Evolutionary conservation across 1,139 yeast genomes (phyloP).

Genomic region (Candida albicans): DNA sequence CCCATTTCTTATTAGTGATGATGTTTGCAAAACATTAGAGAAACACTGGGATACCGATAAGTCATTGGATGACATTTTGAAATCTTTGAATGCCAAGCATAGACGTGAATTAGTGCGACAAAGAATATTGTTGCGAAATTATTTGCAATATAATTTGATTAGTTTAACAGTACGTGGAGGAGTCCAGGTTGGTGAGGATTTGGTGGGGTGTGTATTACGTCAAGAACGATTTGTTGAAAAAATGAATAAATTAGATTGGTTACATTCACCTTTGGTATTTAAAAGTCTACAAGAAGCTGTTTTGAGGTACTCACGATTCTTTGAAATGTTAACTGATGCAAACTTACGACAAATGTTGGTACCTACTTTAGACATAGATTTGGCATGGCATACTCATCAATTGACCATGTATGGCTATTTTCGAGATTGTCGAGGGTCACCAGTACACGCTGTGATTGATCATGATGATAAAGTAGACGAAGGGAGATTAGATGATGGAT

Average conservation of each 20-base stretch:
- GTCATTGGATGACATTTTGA: not conserved
- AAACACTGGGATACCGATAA: constrained; percentile 1
- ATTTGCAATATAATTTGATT: constrained; percentile 20
- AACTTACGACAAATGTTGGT: constrained; percentile 19
- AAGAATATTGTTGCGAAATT: constrained; percentile 9
- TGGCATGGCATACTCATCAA: constrained; percentile 44
- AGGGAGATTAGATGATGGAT: constrained; percentile 11
- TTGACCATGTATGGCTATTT: constrained; percentile 26
- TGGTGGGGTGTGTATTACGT: constrained; percentile 31
- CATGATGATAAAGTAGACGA: constrained; percentile 18
- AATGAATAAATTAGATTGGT: constrained; percentile 32
- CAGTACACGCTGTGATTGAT: constrained; percentile 13
- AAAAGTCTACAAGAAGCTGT: constrained; percentile 22
- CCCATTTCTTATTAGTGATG: constrained; percentile 3
- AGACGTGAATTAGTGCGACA: constrained; percentile 13
- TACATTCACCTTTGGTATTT: constrained; percentile 21
- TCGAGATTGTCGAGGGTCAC: constrained; percentile 16
- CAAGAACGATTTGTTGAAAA: constrained; percentile 32
- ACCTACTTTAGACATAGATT: constrained; percentile 41
- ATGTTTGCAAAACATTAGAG: constrained; percentile 10
- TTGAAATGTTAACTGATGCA: constrained; percentile 12
- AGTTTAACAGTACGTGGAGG: constrained; percentile 19
- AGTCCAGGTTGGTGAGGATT: constrained; percentile 24
- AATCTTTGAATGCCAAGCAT: constrained; percentile 1
- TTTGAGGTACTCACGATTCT: constrained; percentile 27